Base-by-base conservation (phyloP, 164 flowering plant species). In the Vitis amurensis region DNA sequence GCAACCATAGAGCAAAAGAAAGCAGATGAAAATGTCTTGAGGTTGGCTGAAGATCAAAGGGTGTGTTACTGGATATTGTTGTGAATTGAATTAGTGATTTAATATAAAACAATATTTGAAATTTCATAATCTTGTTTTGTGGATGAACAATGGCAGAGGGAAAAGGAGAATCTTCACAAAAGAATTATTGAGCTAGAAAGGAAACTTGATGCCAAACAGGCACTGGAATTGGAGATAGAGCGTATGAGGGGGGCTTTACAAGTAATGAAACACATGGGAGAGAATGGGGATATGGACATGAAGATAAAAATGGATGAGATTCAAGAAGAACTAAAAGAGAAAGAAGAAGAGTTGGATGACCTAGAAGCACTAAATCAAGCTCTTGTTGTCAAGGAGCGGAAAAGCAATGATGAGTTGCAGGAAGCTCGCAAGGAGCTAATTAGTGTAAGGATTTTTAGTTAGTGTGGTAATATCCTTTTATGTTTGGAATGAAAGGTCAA, bases 141-240 rank as follows among this genome's bases (percentile, higher is more conserved):
- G 59, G 11, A 14, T 75, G 72, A n/a, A 66, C 52, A 16, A 37
- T 74, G 68, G 30, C 87, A 94, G 97, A 84, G 63, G 59, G 82
- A 86, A 70, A 91, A 85, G 69, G 89, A 92, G 69, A 61, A 78
- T 12, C 86, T 88, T 31, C 85, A 78, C 52, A 62, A 69, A 44
- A 80, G 68, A 77, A 84, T 88, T 15, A 57, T 86, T 50, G 80
- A 82, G 15, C 79, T 91, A 66, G 85, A 91, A 76, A 78, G 79
- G 75, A 69, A 83, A 62, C 82, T 92, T 67, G 92, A 94, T 79
- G 84, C 80, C 5, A 88, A 87, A 71, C 99, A 92, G 77, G 87
- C 86, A 11, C 48, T 94, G 63, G 90, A 91, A 69, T 74, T 94
- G 71, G 89, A 92, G 73, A 88, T 92, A 65, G 81, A 90, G 80